Base-by-base conservation (phyloP, 208 protist genomes). In the Acanthamoeba culbertsoni region DNA sequence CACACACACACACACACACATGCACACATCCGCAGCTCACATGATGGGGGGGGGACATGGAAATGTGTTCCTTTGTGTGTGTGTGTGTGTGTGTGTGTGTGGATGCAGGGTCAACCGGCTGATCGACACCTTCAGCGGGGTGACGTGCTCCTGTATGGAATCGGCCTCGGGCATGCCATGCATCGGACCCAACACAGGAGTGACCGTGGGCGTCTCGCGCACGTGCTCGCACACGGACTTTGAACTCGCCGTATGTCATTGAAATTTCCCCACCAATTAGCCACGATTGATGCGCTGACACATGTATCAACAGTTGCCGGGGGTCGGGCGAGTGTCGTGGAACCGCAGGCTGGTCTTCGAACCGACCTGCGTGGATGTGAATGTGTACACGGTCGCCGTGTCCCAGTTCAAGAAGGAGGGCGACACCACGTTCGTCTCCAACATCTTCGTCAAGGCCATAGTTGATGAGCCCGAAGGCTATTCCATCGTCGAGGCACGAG, bases 381-480 rank as follows among this genome's bases (percentile, higher is more conserved):
- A 20, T 33, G 35, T 42, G n/a, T 46, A 31, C 45, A n/a, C 73
- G n/a, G 73, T 84, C 23, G 26, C 73, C n/a, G 73, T 20, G 28
- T 18, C 73, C 26, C 73, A 84, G 43, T 55, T 84, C 73, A 35
- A 46, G 8, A 46, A 84, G 73, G 43, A 84, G 43, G 28, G 35
- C n/a, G 73, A 84, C 16, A 84, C 73, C 42, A 84, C 73, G 26
- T 84, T 84, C 31, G 73, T 84, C 23, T 53, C 73, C 40, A 84
- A 84, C 43, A 84, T 84, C 40, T 84, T 84, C 28, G 73, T 84
- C 28, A 84, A 84, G 73, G 35, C 73, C 28, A 46, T 84, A 26
- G 26, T 23, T 2, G 55, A 4, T 43, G 37, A 57, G 0, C 31
- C 73, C 28, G 26, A 84, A 28, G 73, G 73, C 43, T 84, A 84